Base-by-base conservation (phyloP, 441 rosid species). In the Iberis amara region DNA sequence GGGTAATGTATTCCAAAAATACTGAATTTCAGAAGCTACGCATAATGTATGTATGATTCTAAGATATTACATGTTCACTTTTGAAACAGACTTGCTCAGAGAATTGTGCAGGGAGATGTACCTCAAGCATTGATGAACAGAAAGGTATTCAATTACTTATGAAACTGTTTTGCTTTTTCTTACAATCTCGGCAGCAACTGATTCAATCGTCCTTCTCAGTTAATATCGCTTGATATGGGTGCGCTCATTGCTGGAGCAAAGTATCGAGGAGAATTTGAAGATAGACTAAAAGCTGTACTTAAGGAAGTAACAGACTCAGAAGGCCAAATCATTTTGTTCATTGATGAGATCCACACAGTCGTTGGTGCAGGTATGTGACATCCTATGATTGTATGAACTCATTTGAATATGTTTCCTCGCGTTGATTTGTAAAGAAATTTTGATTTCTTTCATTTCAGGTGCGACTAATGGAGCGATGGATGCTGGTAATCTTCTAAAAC, bases 41-140 rank as follows among this genome's bases (percentile, higher is more conserved):
- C 5, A 8, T 36, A 3, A 7, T 42, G 31, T 27, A 18, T 59
- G 35, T 59, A 47, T 12, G 4, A 9, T 65, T 38, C 64, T 58
- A 45, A 65, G 39, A 38, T 39, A 4, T 37, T 11, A 10, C 54
- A 38, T 49, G 14, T 39, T 3, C 59, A 35, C 41, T 55, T 57
- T 23, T 62, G 69, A 46, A 53, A 75, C 78, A 94, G 99, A 63
- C 96, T 94, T 64, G 97, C 99, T 61, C 99, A 89, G 74, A 81
- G 99, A 75, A 89, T 89, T 73, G 96, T 89, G 59, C 81, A 81
- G 72, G 96, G 99, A 44, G 99, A 94, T 71, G 99, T 94, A 18
- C 99, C 99, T 65, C 95, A 89, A 77, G 99, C 96, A 59, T 70
- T 94, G 70, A 94, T 85, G 99, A 83, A 94, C 65, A 83, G 99